These are phyloP conservation scores for Penicillium pulvis DNA, from an alignment of 495 filamentous ascomycete species.

Conservation along the genomic window DNA sequence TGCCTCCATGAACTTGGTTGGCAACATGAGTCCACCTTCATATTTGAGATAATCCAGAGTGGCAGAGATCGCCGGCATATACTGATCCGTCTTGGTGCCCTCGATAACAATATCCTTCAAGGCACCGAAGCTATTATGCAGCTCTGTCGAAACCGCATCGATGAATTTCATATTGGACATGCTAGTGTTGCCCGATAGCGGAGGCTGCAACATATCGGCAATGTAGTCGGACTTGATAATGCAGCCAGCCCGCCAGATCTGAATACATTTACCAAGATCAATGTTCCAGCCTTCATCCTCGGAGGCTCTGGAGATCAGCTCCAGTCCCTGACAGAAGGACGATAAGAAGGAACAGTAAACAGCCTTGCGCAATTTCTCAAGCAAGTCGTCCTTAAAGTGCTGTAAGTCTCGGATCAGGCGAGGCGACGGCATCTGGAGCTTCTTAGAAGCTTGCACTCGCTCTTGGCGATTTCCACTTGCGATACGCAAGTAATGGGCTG, in stretches of 20 bases:
- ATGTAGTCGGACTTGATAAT: conserved; percentile 74
- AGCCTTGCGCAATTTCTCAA: conserved; percentile 62
- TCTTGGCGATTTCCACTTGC: conserved; percentile 63
- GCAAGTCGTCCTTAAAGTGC: conserved; percentile 46
- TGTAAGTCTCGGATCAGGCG: conserved; percentile 41
- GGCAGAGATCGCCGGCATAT: conserved; percentile 63
- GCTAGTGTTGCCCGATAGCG: conserved; percentile 34
- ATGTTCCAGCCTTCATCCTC: conserved; percentile 65
- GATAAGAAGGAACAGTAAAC: conserved; percentile 65
- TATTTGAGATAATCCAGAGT: conserved; percentile 74
- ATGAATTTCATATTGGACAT: conserved; percentile 49
- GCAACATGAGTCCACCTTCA: conserved; percentile 53
- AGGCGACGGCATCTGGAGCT: conserved; percentile 44
- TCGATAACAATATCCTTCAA: conserved; percentile 62
- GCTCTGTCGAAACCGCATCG: conserved; percentile 54
- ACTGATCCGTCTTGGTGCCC: conserved; percentile 60
- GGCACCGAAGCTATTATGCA: conserved; percentile 50
- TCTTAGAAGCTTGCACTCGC: conserved; percentile 49
- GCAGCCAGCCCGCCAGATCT: conserved; percentile 74
- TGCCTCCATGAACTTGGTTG: conserved; percentile 74
- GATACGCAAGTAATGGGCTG: conserved; percentile 66
- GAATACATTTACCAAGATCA: conserved; percentile 57
- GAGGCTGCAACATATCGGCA: conserved; percentile 55
- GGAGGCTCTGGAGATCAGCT: conserved; percentile 64
- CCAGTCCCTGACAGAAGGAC: conserved; percentile 67